These are phyloP conservation scores for Penicillium flavigenum DNA, from an alignment of 495 filamentous ascomycete species.

Conservation along the genomic window DNA sequence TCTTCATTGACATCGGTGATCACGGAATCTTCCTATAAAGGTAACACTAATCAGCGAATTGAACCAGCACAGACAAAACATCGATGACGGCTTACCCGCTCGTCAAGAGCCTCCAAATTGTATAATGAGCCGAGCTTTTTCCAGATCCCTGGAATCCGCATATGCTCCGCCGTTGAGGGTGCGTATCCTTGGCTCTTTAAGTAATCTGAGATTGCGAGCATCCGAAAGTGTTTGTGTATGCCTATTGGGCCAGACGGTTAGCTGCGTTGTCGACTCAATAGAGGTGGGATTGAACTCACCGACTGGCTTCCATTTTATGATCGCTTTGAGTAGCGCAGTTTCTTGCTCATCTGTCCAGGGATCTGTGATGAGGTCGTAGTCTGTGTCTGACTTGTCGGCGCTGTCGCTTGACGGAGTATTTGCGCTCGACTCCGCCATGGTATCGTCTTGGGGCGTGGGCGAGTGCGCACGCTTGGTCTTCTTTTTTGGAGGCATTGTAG, in stretches of 20 bases:
- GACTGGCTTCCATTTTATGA: slow-evolving; percentile 91
- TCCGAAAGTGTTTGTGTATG: slow-evolving; percentile 96
- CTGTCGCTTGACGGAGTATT: slow-evolving; percentile 38
- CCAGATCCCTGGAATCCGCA: slow-evolving; percentile 88
- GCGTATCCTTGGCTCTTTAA: slow-evolving; percentile 85
- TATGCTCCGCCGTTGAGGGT: slow-evolving; percentile 66
- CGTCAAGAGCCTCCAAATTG: slow-evolving; percentile 84
- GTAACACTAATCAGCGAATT: slow-evolving; percentile 8
- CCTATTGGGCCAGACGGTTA: slow-evolving; percentile 49
- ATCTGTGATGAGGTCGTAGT: slow-evolving; percentile 57
- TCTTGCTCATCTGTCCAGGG: slow-evolving; percentile 96
- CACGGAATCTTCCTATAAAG: slow-evolving; percentile 48
- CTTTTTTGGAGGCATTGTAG: slow-evolving; percentile 73
- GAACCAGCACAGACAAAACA: too few species aligned
- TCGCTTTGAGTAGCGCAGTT: slow-evolving; percentile 82
- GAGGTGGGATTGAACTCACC: slow-evolving; percentile 53
- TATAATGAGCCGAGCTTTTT: slow-evolving; percentile 79
- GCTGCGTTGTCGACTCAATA: not conserved
- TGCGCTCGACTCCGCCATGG: slow-evolving; percentile 32
- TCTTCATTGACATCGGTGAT: slow-evolving; percentile 61
- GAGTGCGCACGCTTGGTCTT: slow-evolving; percentile 45
- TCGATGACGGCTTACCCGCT: slow-evolving; percentile 56
- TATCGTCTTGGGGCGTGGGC: slow-evolving; percentile 41
- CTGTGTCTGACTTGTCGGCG: slow-evolving; percentile 33
- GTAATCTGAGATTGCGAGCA: slow-evolving; percentile 83